These are phyloP conservation scores for Ottelia alismoides DNA, from an alignment of 106 monocot species.

Conservation along the genomic window DNA sequence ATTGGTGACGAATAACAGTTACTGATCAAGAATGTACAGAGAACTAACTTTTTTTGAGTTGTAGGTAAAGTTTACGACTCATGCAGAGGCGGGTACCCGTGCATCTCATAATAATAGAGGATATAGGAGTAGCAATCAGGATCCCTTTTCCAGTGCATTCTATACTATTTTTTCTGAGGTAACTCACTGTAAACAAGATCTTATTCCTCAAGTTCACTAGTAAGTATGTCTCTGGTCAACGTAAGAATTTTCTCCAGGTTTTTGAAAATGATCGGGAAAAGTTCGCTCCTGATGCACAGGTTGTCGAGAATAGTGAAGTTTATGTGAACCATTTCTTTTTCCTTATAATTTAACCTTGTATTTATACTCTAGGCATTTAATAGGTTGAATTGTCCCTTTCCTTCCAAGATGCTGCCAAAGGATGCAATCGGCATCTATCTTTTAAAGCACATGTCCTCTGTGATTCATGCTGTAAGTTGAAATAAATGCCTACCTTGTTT, in stretches of 20 bases:
- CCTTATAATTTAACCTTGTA: background rate
- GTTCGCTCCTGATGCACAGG: conserved; percentile 71
- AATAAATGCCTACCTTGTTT: too few relatives aligned
- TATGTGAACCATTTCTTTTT: background rate
- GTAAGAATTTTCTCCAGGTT: conserved; percentile 39
- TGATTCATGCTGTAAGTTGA: conserved; percentile 65
- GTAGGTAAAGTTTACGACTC: conserved; percentile 24
- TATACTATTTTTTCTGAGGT: conserved; percentile 95
- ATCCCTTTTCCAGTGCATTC: conserved; percentile 77
- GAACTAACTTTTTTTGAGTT: conserved; percentile 2
- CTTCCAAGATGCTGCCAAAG: conserved; percentile 58
- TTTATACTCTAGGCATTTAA: background rate
- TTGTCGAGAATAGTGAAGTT: conserved; percentile 6
- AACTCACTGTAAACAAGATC: background rate
- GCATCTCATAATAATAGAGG: conserved; percentile 15
- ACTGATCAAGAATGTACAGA: background rate
- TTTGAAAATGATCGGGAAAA: conserved; percentile 66
- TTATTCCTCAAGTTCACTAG: conserved; percentile 10
- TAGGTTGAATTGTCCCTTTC: conserved; percentile 57
- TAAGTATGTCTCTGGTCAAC: too few relatives aligned
- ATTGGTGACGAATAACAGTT: background rate
- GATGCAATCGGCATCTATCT: conserved; percentile 35
- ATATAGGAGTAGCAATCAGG: conserved; percentile 17
- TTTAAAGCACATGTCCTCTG: conserved; percentile 43
- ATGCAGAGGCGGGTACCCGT: conserved; percentile 31